Percentiles rank a stretch among this genome's conserved stretches.
These are phyloP conservation scores for Oryza punctata DNA, from an alignment of 176 grass and related monocot species.

Conservation along the genomic window DNA sequence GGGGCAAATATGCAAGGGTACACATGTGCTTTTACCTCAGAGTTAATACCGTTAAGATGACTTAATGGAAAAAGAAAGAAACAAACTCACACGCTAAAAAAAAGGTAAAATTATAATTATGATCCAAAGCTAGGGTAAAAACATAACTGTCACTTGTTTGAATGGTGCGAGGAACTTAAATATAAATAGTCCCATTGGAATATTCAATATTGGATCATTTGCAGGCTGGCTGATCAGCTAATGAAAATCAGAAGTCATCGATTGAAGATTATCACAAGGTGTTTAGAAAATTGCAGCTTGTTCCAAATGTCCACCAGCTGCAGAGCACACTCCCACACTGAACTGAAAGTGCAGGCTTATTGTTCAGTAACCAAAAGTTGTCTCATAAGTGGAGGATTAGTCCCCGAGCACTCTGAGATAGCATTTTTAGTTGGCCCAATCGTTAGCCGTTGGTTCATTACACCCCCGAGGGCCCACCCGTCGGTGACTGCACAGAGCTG, in stretches of 20 bases:
- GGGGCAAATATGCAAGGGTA: no score
- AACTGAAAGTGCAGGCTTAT: not conserved
- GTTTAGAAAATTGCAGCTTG: not conserved
- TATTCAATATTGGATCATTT: not conserved
- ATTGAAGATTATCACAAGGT: not conserved
- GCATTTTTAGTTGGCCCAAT: not conserved
- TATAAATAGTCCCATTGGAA: not conserved
- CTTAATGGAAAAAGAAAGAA: no score
- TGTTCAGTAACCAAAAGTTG: not conserved
- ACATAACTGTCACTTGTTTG: not conserved
- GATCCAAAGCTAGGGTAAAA: no score
- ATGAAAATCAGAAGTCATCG: not conserved
- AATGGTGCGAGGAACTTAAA: not conserved
- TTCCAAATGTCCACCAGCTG: not conserved
- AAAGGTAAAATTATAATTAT: no score
- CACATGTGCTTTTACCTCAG: no score
- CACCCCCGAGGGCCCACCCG: not conserved
- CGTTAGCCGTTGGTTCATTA: not conserved
- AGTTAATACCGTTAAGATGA: no score
- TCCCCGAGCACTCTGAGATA: not conserved
- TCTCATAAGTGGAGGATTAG: not conserved
- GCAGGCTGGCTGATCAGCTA: not conserved
- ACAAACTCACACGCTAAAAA: no score
- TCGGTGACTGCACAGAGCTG: not conserved
- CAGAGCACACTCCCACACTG: not conserved